phyloP scores from a whole-genome alignment of 2,329 filamentous ascomycete genomes.

The Aspergillus persii region DNA sequence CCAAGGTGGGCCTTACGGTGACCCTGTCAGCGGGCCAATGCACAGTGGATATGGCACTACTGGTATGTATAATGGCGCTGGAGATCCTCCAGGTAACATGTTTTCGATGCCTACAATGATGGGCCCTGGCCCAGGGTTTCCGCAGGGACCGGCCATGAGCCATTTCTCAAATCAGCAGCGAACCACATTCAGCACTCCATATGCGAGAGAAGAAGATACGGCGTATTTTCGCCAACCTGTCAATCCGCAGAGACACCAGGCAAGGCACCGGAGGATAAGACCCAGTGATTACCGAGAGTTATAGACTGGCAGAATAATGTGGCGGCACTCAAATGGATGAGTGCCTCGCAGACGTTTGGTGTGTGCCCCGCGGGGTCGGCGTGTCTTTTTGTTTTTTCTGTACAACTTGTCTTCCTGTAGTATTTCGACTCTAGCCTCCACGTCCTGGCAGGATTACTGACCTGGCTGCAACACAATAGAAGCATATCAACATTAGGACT shows the following conservation, averaged over 20 bases:
- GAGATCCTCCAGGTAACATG: constrained; percentile 36
- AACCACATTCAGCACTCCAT: constrained; percentile 52
- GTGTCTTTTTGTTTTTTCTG: not conserved
- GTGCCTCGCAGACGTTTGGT: not conserved
- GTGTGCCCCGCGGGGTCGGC: not conserved
- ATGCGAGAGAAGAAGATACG: constrained; percentile 71
- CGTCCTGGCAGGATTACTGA: not conserved
- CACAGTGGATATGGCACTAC: constrained; percentile 30
- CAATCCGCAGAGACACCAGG: constrained; percentile 87
- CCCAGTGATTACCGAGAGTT: constrained; percentile 91
- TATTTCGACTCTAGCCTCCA: not conserved
- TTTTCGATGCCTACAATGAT: constrained; percentile 35
- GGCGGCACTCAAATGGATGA: not conserved
- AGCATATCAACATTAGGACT: not conserved
- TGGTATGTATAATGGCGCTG: constrained; percentile 36
- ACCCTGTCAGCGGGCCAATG: constrained; percentile 30
- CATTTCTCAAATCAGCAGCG: constrained; percentile 60
- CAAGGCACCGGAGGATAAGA: constrained; percentile 72
- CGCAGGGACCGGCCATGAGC: constrained; percentile 34
- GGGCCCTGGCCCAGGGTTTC: constrained; percentile 29
- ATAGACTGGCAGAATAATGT: constrained; percentile 31
- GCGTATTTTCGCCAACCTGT: constrained; percentile 95
- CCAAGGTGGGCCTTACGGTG: constrained; percentile 36
- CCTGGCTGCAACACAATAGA: not conserved
- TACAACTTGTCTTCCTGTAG: not conserved